Conservation (phyloP, 148 eudicot genomes). For the Vaccinium vitisidaea region DNA sequence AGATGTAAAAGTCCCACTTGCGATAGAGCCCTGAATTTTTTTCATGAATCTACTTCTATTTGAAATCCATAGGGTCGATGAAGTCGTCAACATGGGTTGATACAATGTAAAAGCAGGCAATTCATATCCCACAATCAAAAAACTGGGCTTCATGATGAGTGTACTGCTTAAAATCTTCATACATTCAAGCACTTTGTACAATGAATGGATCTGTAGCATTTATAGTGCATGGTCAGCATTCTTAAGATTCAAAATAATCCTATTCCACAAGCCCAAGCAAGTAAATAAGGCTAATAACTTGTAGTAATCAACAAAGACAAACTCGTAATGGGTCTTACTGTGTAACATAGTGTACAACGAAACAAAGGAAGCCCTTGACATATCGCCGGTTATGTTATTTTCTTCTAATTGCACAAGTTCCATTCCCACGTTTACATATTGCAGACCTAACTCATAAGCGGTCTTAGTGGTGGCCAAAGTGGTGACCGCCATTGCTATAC, state of each 20-base stretch:
- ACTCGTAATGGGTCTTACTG: background rate
- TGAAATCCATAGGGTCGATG: conserved; percentile 33
- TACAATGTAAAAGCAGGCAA: conserved; percentile 45
- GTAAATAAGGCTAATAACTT: conserved; percentile 1
- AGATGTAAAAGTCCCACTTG: conserved; percentile 42
- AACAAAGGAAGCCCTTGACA: background rate
- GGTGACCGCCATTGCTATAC: background rate
- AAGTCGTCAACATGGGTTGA: conserved; percentile 29
- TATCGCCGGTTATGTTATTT: background rate
- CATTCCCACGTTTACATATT: background rate
- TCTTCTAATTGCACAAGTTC: background rate
- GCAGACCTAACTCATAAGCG: background rate
- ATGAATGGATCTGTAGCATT: conserved; percentile 22
- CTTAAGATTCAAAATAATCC: conserved; percentile 8
- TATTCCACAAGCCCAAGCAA: background rate
- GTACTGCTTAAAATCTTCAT: conserved; percentile 61
- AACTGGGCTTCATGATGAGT: conserved; percentile 51
- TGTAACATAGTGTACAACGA: background rate
- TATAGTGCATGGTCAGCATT: background rate
- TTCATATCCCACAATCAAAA: conserved; percentile 49
- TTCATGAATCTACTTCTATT: conserved; percentile 36
- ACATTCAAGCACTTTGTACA: conserved; percentile 28
- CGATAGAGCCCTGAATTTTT: conserved; percentile 53
- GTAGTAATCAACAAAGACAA: background rate
- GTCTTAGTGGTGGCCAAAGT: background rate